Conservation (phyloP, 2,329 filamentous ascomycete genomes). For the Hyphodiscus sp. region DNA sequence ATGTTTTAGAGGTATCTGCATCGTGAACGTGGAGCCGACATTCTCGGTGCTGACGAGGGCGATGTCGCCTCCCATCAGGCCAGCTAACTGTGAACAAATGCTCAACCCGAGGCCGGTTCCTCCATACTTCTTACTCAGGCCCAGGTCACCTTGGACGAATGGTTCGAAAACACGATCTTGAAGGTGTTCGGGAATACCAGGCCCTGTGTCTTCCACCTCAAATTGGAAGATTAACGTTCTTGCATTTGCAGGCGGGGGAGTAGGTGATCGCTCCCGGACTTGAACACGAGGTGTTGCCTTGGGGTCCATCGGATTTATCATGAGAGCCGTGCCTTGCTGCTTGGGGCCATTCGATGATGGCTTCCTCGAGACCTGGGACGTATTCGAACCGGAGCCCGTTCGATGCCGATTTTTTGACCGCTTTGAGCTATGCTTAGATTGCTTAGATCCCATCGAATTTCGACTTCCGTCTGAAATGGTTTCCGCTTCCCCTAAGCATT, state of each 20-base stretch:
- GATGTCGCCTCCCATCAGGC: constrained; percentile 75
- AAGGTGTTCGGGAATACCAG: constrained; percentile 72
- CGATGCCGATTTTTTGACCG: constrained; percentile 20
- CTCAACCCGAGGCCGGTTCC: constrained; percentile 83
- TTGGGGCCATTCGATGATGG: constrained; percentile 12
- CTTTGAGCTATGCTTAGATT: constrained; percentile 26
- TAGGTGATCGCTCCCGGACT: constrained; percentile 49
- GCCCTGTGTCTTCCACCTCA: constrained; percentile 81
- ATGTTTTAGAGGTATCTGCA: constrained; percentile 76
- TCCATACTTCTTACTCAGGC: constrained; percentile 82
- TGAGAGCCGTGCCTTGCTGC: constrained; percentile 45
- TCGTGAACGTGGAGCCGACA: constrained; percentile 72
- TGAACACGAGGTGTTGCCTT: constrained; percentile 28
- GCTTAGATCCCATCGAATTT: constrained; percentile 26
- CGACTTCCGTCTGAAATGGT: constrained; percentile 13
- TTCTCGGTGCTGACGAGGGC: constrained; percentile 64
- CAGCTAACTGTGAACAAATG: constrained; percentile 82
- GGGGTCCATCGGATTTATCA: constrained; percentile 55
- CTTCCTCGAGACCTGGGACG: constrained; percentile 43
- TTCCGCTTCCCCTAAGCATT: constrained; percentile 56
- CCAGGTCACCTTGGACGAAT: constrained; percentile 88
- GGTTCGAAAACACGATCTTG: constrained; percentile 86
- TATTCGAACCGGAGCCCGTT: constrained; percentile 31
- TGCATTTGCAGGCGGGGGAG: constrained; percentile 54
- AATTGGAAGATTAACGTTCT: constrained; percentile 76